Conservation (phyloP, 306 rosid species). For the Mimosa pudica region DNA sequence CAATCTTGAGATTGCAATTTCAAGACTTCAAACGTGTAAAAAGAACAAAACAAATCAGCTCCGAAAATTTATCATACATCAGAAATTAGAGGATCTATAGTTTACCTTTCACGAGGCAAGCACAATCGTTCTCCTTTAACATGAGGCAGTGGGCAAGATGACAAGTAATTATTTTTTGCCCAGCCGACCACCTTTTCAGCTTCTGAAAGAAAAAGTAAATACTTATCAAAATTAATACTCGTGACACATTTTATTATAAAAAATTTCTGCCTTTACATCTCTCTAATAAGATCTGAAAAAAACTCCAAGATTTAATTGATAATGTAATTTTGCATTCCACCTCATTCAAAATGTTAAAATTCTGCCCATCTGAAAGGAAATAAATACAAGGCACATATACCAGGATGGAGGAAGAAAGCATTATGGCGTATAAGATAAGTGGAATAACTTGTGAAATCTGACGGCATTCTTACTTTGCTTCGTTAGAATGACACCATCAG, state of each 20-base stretch:
- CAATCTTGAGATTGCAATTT: slow-evolving; percentile 79
- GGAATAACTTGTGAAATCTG: slow-evolving; percentile 17
- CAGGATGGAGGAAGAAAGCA: slow-evolving; percentile 24
- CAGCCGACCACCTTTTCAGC: slow-evolving; percentile 97
- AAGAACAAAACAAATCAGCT: slow-evolving; percentile 34
- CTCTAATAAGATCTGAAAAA: not conserved
- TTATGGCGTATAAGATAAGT: slow-evolving; percentile 6
- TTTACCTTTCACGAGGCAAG: slow-evolving; percentile 85
- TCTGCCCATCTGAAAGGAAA: not conserved
- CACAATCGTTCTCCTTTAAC: slow-evolving; percentile 78
- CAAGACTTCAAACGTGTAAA: slow-evolving; percentile 62
- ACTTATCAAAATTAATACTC: slow-evolving; percentile 7
- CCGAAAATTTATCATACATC: slow-evolving; percentile 14
- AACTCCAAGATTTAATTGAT: not conserved
- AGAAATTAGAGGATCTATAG: slow-evolving; percentile 25
- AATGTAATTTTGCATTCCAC: not conserved
- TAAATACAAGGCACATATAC: not conserved
- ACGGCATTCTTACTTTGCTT: slow-evolving; percentile 64
- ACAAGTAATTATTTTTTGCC: slow-evolving; percentile 89
- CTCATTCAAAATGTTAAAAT: not conserved
- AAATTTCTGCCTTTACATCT: slow-evolving; percentile 1
- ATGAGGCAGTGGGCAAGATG: slow-evolving; percentile 67
- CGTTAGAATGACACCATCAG: slow-evolving; percentile 75
- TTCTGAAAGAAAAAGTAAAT: slow-evolving; percentile 51
- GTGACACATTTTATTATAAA: not conserved